A percentile compares a stretch with the other conserved stretches of the same genome.
Conservation (phyloP, 2,329 filamentous ascomycete species). For the Phaeosphaeriaceae sp. region DNA sequence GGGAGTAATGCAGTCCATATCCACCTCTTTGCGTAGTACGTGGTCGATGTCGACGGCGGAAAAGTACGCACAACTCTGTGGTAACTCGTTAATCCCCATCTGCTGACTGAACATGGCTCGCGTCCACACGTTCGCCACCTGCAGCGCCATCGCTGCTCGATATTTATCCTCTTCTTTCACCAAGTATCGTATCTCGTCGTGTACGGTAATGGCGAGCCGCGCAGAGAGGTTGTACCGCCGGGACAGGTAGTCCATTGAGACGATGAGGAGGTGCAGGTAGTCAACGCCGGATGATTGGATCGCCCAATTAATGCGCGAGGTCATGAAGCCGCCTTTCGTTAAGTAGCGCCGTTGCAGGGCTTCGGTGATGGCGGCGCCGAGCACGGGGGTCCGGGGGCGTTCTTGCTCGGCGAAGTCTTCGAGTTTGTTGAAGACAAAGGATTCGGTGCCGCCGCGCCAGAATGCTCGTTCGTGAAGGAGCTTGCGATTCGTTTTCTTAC, state of each 20-base stretch:
- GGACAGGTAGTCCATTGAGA: constrained; percentile 92
- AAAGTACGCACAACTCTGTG: constrained; percentile 94
- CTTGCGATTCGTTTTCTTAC: constrained; percentile 81
- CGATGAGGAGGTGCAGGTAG: constrained; percentile 91
- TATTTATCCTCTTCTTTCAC: constrained; percentile 88
- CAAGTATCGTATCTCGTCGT: constrained; percentile 96
- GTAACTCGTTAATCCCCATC: constrained; percentile 92
- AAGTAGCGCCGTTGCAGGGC: constrained; percentile 89
- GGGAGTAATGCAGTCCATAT: constrained; percentile 96
- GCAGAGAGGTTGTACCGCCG: constrained; percentile 85
- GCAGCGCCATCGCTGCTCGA: constrained; percentile 87
- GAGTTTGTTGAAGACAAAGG: constrained; percentile 96
- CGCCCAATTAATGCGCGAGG: constrained; percentile 97
- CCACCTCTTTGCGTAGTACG: constrained; percentile 95
- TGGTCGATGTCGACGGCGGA: constrained; percentile 94
- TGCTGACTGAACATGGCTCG: constrained; percentile 97
- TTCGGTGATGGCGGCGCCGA: constrained; percentile 95
- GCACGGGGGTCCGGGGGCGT: constrained; percentile 84
- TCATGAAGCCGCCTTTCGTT: constrained; percentile 90
- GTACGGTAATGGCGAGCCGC: constrained; percentile 89
- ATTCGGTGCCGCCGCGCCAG: constrained; percentile 96
- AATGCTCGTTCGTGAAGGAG: constrained; percentile 77
- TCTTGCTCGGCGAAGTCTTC: constrained; percentile 98
- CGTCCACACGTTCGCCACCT: constrained; percentile 95
- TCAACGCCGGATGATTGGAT: constrained; percentile 98